Evolutionary conservation across 768 basidiomycete species (phyloP).

Genomic region (Peribolospora baueri): DNA sequence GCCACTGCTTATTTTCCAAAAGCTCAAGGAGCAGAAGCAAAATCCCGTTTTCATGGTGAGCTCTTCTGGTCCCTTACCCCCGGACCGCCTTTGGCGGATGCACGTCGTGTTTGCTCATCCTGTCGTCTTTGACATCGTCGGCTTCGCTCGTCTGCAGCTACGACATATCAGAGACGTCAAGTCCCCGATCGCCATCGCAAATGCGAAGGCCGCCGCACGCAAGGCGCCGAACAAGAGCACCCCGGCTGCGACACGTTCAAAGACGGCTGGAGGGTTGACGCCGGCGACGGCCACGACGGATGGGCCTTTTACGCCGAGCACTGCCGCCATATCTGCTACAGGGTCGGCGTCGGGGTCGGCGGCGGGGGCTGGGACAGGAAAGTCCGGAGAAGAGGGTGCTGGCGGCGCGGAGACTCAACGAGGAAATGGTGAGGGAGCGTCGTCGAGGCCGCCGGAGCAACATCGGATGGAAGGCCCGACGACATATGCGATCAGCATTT

Average conservation of each 20-base stretch:
- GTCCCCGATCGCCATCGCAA: conserved; percentile 86
- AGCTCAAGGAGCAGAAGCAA: conserved; percentile 86
- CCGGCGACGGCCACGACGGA: conserved; percentile 1
- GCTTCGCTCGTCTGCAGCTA: conserved; percentile 18
- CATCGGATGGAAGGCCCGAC: conserved; percentile 33
- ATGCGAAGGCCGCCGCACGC: conserved; percentile 78
- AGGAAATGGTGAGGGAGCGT: conserved; percentile 3
- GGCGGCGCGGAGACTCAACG: conserved; percentile 1
- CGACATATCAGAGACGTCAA: conserved; percentile 91
- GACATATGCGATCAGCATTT: conserved; percentile 78
- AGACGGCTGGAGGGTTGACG: conserved; percentile 8
- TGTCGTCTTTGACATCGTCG: neutral
- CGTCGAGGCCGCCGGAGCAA: conserved; percentile 20
- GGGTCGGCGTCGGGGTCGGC: no score
- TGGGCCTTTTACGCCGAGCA: conserved; percentile 1
- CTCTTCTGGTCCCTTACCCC: conserved; percentile 17
- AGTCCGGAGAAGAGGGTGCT: conserved; percentile 7
- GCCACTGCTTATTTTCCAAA: conserved; percentile 85
- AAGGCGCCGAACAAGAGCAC: conserved; percentile 8
- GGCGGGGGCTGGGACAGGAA: neutral
- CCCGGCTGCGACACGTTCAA: conserved; percentile 3
- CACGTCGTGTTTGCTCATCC: neutral
- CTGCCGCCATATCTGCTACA: no score
- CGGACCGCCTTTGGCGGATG: conserved; percentile 2
- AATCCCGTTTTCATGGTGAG: conserved; percentile 82